Evolutionary conservation across 2,329 filamentous ascomycete genomes (phyloP), one percentile per base, ranked within the genome.

Genomic region (Coleophoma eucalyptorum): DNA sequence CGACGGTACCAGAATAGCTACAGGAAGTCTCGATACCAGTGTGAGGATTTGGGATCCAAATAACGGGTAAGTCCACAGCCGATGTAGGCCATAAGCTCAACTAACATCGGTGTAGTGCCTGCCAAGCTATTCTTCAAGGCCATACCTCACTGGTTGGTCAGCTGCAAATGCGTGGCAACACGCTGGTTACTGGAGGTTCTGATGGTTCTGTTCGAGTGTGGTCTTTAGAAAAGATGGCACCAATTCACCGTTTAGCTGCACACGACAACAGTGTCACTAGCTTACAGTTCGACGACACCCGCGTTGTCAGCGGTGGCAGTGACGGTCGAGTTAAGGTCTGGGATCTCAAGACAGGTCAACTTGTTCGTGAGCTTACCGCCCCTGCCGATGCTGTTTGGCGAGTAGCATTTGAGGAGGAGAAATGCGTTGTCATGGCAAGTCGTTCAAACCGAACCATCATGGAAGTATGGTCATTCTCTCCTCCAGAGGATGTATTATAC

Each of bases 261-360:
- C 94, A 99, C 67, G 94, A 99, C 69, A 99, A 99, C 69, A 97
- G 92, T 67, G 94, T 99, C 48, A 99, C 94, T 1, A 97, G 91
- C 68, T 75, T 99, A 59, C 94, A 99, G 65, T 99, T 99, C 67
- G 94, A 99, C 64, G 92, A 97, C 65, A 92, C 88, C 20, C 83
- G 94, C 50, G 94, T 99, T 53, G 92, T 99, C 50, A 96, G 90
- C 65, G 94, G 94, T 60, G 95, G 94, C 46, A 96, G 90, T 62
- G 94, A 99, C 69, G 94, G 94, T n/a, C 81, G 94, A 48, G 94
- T 99, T 58, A 99, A 97, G 71, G 92, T 99, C 49, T 99, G 94
- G 94, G 93, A 96, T 71, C 76, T 97, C 52, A 91, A 94, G 69
- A 94, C 90, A 2, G 94, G 94, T 3, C 87, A 89, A 51, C 78